Percentiles rank a stretch among this genome's conserved stretches.
These are phyloP conservation scores for Dictyostelium gargantuum DNA, from an alignment of 208 protist genomes.

Conservation along the genomic window DNA sequence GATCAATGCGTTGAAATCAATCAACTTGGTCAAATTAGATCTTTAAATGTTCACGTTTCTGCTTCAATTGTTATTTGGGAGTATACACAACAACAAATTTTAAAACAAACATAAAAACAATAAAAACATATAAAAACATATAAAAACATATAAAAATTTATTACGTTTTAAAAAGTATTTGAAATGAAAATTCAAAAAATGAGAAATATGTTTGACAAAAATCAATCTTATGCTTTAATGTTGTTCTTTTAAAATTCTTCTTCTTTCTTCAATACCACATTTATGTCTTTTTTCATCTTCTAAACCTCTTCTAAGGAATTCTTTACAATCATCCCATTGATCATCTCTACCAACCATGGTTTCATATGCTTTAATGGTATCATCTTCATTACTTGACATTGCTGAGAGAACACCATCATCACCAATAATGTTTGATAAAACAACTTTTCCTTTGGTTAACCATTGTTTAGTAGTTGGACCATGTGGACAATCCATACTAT, in stretches of 20 bases:
- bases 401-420: neutral
- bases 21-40: constrained; percentile 82
- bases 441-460: neutral
- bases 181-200: no score
- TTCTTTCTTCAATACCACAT: neutral
- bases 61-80: constrained; percentile 80
- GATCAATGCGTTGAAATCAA: constrained; percentile 86
- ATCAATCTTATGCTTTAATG: neutral
- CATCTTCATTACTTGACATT: neutral
- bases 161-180: no score
- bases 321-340: neutral
- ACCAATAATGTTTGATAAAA: neutral
- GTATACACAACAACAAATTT: constrained; percentile 74
- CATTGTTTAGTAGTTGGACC: neutral
- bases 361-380: neutral
- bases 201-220: no score
- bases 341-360: neutral
- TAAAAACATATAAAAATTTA: neutral
- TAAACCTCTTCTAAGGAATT: neutral
- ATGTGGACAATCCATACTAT: neutral
- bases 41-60: constrained; percentile 84
- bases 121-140: neutral
- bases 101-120: neutral
- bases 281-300: neutral
- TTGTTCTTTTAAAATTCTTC: neutral